Evolutionary conservation across 2,329 filamentous ascomycete species (phyloP).

Genomic region (Balansia obtecta): DNA sequence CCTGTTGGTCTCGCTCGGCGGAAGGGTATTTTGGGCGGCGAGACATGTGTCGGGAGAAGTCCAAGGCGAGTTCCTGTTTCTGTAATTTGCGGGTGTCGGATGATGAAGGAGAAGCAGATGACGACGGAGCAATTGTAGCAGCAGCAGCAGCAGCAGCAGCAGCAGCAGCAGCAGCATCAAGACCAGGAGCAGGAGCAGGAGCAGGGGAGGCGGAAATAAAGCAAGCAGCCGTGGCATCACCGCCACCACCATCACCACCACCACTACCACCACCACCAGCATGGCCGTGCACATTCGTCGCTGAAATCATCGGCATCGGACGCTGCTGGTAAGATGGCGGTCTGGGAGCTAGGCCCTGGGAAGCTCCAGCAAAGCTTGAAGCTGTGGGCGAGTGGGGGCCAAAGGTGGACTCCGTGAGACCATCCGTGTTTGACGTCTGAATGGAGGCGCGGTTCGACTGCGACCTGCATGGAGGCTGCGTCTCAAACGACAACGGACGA

Average conservation of each 20-base stretch:
- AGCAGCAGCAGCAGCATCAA: neutral
- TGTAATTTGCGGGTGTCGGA: conserved; percentile 8
- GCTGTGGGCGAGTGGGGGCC: conserved; percentile 44
- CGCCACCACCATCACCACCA: neutral
- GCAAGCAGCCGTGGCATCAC: neutral
- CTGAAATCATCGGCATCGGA: conserved; percentile 10
- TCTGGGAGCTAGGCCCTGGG: conserved; percentile 42
- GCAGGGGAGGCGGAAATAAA: neutral
- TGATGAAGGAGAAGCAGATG: neutral
- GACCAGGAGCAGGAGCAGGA: neutral
- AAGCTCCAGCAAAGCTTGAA: conserved; percentile 34
- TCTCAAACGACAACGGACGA: conserved; percentile 14
- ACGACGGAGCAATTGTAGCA: neutral
- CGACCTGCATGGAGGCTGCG: conserved; percentile 29
- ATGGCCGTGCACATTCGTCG: conserved; percentile 12
- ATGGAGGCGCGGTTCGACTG: conserved; percentile 39
- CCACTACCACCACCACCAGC: neutral
- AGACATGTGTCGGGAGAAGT: conserved; percentile 9
- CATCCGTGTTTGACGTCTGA: conserved; percentile 43
- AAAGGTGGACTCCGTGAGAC: conserved; percentile 44
- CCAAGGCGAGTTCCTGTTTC: conserved; percentile 28
- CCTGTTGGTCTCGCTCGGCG: conserved; percentile 25
- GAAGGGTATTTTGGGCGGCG: conserved; percentile 6
- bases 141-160: neutral
- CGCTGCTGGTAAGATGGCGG: conserved; percentile 46